A percentile compares a stretch with the other conserved stretches of the same genome.
Evolutionary conservation across 768 basidiomycete species (phyloP).

Genomic region (Lenzites betulinus): DNA sequence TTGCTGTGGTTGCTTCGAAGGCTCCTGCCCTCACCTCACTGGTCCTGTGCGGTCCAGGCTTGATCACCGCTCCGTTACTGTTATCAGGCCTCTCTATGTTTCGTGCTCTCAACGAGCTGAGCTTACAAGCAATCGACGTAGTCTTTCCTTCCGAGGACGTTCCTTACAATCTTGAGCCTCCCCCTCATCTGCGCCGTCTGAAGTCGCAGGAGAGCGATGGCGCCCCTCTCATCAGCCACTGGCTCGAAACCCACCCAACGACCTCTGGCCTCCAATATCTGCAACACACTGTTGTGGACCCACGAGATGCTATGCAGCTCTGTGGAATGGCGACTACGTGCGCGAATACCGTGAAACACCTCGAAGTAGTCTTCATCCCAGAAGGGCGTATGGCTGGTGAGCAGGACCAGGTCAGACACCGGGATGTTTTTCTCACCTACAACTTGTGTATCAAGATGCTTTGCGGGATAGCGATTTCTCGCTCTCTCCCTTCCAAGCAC

Average conservation of each 20-base stretch:
- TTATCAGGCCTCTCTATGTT: not conserved
- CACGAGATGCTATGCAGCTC: not conserved
- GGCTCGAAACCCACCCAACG: not conserved
- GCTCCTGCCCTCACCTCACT: not conserved
- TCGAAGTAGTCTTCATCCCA: constrained; percentile 7
- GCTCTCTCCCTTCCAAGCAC: constrained; percentile 12
- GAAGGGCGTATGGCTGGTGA: constrained; percentile 4
- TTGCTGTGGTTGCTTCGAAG: not conserved
- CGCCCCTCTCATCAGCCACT: not conserved
- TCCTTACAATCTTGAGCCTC: not conserved
- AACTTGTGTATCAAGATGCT: not conserved
- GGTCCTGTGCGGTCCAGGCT: not conserved
- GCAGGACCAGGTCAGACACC: not conserved
- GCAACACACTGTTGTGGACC: not conserved
- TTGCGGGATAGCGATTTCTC: constrained; percentile 8
- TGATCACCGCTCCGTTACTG: not conserved
- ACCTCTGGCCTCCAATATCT: not conserved
- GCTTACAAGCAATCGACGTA: not conserved
- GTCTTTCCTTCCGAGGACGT: not conserved
- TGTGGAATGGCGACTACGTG: not conserved
- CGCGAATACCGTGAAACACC: not conserved
- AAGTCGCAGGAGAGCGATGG: not conserved
- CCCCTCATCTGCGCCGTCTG: not conserved
- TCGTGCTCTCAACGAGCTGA: not conserved
- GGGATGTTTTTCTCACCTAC: not conserved